Evolutionary conservation across 768 basidiomycete genomes (phyloP), one percentile per base, ranked within the genome.

Genomic region (Suillus decipiens): DNA sequence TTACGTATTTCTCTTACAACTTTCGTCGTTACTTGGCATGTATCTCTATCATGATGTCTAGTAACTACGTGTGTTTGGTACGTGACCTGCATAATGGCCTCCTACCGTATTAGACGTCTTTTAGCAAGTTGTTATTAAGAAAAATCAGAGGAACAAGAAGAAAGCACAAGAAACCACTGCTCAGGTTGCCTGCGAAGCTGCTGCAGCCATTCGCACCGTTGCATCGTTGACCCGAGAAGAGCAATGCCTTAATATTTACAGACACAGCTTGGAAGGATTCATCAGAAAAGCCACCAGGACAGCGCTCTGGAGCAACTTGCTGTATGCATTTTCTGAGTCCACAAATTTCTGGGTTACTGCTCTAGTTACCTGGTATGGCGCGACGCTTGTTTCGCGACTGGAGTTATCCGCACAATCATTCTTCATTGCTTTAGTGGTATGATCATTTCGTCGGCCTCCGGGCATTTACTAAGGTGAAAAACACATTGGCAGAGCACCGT

Each of bases 181-280:
- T 8, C 94, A 96, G 63, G 72, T 95, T 19, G 95, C 95, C 43
- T 95, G 93, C 67, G 96, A 98, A 75, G 93, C 94, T 36, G 93
- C 94, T 37, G 90, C 84, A 11, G 84, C 96, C 14, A 96, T 98
- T 68, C 85, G 92, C 43, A 97, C 96, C 1, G 94, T 98, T 37
- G 94, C 95, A 10, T 82, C 89, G 1, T 80, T 98, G 50, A 96
- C 93, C 0, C 81, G 95, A 24, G 96, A 98, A 73, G 83, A 88
- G 31, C 92, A 95, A 65, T 93, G 92, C 71, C 79, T 83, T 58
- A 70, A 78, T 19, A 70, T 85, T 5, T 93, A 93, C 75, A 86
- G 86, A 68, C 62, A 81, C 60, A 89, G 87, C 69, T 79, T 97
- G 59, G 89, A 93, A 61, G 84, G 66, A 24, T 93, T 94, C 4